A percentile compares a stretch with the other conserved stretches of the same genome.
These are phyloP conservation scores for Trichocomaceae sp. DNA, from an alignment of 2,329 filamentous ascomycete species.

Conservation along the genomic window DNA sequence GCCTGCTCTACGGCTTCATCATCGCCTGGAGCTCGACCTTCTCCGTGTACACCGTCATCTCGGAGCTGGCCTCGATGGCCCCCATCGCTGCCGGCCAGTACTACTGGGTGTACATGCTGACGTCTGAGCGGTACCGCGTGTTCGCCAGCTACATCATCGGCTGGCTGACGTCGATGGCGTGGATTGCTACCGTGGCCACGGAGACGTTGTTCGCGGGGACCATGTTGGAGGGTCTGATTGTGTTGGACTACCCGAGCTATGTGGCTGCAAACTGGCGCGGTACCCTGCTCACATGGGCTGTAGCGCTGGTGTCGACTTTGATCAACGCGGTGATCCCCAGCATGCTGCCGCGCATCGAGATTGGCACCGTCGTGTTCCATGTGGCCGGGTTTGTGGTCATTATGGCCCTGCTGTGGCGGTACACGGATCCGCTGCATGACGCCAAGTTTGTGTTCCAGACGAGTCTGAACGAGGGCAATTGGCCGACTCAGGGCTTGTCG, in stretches of 20 bases:
- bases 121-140: slow-evolving; percentile 34
- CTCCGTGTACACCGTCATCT: slow-evolving; percentile 42
- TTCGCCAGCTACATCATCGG: slow-evolving; percentile 40
- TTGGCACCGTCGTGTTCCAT: slow-evolving; percentile 37
- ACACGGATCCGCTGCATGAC: slow-evolving; percentile 30
- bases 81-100: slow-evolving; percentile 43
- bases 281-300: slow-evolving; percentile 39
- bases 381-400: slow-evolving; percentile 39
- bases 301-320: slow-evolving; percentile 33
- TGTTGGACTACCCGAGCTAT: slow-evolving; percentile 38
- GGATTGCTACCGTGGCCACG: slow-evolving; percentile 40
- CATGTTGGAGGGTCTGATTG: slow-evolving; percentile 42
- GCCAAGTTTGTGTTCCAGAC: slow-evolving; percentile 35
- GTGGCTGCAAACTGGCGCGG: slow-evolving; percentile 39
- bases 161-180: slow-evolving; percentile 40
- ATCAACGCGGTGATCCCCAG: slow-evolving; percentile 39
- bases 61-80: slow-evolving; percentile 43
- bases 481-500: slow-evolving; percentile 33
- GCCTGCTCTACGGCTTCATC: slow-evolving; percentile 48
- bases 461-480: slow-evolving; percentile 38
- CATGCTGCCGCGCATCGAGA: slow-evolving; percentile 33
- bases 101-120: slow-evolving; percentile 44
- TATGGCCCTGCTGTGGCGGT: slow-evolving; percentile 38
- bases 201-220: slow-evolving; percentile 40
- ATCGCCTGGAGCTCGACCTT: slow-evolving; percentile 47